Base-by-base conservation (phyloP, 1,139 yeast genomes). In the Magnusiomyces fungicola region DNA sequence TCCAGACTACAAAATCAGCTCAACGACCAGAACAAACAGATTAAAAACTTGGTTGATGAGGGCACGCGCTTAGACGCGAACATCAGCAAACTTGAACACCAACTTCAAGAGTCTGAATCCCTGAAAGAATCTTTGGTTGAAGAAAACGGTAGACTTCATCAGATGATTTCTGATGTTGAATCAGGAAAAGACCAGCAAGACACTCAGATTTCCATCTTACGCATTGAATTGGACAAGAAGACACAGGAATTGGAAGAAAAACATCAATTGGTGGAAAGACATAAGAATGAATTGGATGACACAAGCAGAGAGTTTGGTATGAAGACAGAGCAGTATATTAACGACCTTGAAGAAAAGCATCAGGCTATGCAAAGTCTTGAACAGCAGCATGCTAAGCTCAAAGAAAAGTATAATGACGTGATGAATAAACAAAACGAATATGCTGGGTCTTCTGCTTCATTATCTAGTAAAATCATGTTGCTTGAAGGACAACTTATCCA, bases 101-200 rank as follows among this genome's bases (percentile, higher is more conserved):
- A 59, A 55, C 50, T 64, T 53, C 50, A 59, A 29, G 61, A 67
- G 53, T 53, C 64, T 2, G 65, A 61, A 55, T 59, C 54, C 27
- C 46, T 57, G 43, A 63, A 58, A 44, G 51, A 56, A 7, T 65
- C 68, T 2, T 64, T 72, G 18, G 59, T 53, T 16, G 61, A 60
- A 37, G 67, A 64, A 49, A 63, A 63, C 47, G 62, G 58, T 5
- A 58, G 64, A 25, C 55, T 64, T 27, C 64, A 62, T 36, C 59
- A 60, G 38, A 53, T 59, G 54, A 59, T 64, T 7, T 58, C 56
- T 25, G 61, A 59, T 27, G 55, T 61, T 22, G 67, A 64, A 46
- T 51, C 30, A 19, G 55, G 52, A 10, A 56, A 56, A 41, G 61
- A 55, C 19, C 49, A 48, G 19, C 41, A 49, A 18, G 38, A 34